A percentile compares a stretch with the other conserved stretches of the same genome.
Evolutionary conservation across 2,329 filamentous ascomycete genomes (phyloP).

Genomic region (Fusarium napiforme): DNA sequence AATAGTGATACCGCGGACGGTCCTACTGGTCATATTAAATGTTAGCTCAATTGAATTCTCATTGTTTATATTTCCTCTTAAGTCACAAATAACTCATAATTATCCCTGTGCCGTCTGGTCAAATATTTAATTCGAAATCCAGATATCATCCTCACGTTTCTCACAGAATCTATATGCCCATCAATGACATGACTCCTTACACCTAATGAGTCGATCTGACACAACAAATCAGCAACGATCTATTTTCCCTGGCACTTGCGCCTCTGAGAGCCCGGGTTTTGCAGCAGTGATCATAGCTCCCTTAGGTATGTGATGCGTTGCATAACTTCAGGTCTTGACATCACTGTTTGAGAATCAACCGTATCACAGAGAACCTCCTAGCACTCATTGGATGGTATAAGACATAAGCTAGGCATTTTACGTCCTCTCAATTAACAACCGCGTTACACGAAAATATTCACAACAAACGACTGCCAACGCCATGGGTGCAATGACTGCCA

Average conservation of each 20-base stretch:
- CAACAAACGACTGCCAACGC: background rate
- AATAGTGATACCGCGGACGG: accelerated
- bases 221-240: accelerated
- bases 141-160: accelerated
- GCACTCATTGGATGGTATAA: background rate
- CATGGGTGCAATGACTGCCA: background rate
- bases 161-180: accelerated
- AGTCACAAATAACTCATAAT: accelerated
- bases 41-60: accelerated
- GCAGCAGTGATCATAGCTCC: background rate
- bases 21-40: accelerated
- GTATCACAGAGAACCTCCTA: background rate
- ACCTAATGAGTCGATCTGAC: accelerated
- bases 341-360: background rate
- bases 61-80: accelerated
- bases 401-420: accelerated
- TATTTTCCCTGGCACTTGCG: accelerated
- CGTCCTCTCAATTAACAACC: accelerated
- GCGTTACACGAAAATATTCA: accelerated
- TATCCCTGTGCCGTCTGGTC: accelerated
- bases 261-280: accelerated
- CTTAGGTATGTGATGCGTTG: background rate
- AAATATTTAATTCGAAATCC: accelerated
- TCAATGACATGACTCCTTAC: background rate
- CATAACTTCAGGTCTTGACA: accelerated